Conservation (phyloP, 768 basidiomycete species). For the Calocera cornea region DNA sequence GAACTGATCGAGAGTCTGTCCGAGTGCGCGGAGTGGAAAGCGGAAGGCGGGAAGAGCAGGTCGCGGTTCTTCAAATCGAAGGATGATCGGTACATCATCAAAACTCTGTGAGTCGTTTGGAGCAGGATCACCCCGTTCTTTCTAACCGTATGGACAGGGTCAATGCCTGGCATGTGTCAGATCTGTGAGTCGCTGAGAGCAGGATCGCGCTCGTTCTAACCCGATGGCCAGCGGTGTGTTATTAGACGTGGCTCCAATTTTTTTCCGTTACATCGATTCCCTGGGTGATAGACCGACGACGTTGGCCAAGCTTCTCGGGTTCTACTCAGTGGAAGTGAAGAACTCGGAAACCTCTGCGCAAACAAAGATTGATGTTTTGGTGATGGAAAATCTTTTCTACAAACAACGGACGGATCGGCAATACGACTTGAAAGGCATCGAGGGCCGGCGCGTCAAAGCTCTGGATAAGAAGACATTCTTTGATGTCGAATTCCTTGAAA, state of each 20-base stretch:
- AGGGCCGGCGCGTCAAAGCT: conserved; percentile 55
- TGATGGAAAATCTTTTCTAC: conserved; percentile 80
- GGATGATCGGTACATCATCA: conserved; percentile 69
- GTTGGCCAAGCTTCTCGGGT: conserved; percentile 67
- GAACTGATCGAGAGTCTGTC: conserved; percentile 47
- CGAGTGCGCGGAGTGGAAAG: conserved; percentile 50
- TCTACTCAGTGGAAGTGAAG: conserved; percentile 63
- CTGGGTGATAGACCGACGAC: conserved; percentile 54
- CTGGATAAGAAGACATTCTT: conserved; percentile 46
- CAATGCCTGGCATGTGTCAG: not conserved
- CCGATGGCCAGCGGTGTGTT: conserved; percentile 53
- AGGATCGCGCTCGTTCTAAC: not conserved
- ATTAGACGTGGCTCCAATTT: conserved; percentile 61
- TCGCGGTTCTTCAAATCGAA: conserved; percentile 71
- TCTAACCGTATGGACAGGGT: conserved; percentile 27
- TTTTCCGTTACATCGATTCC: conserved; percentile 64
- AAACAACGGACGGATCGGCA: conserved; percentile 50
- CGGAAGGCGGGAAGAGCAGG: conserved; percentile 63
- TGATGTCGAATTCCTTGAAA: conserved; percentile 79
- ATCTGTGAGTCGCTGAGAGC: not conserved
- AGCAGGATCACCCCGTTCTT: not conserved
- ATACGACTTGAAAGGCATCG: conserved; percentile 76
- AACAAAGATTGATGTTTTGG: conserved; percentile 58
- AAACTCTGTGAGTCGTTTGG: conserved; percentile 39
- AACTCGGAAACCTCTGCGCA: conserved; percentile 54